Evolutionary conservation across 2,329 filamentous ascomycete species (phyloP).

Genomic region (Fusarium tricinctum): DNA sequence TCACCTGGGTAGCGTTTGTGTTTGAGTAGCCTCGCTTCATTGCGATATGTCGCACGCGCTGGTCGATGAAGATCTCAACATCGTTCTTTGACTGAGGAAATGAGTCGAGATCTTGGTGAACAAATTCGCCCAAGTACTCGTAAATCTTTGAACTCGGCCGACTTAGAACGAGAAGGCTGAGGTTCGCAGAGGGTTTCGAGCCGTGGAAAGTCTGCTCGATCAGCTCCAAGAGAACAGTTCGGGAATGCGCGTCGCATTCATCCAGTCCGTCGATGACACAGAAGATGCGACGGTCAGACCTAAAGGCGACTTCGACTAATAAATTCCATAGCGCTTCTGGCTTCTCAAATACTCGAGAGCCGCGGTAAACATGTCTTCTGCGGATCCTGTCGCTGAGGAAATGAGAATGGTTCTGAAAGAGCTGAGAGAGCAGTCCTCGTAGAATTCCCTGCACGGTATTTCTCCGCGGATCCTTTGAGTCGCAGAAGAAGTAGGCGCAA

Average conservation of each 20-base stretch:
- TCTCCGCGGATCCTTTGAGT: slow-evolving; percentile 21
- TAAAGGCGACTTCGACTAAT: slow-evolving; percentile 29
- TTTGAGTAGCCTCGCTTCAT: slow-evolving; percentile 36
- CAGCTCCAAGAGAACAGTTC: slow-evolving; percentile 20
- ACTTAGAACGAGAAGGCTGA: slow-evolving; percentile 22
- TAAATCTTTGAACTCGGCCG: slow-evolving; percentile 28
- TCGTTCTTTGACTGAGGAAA: slow-evolving; percentile 38
- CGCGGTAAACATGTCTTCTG: slow-evolving; percentile 27
- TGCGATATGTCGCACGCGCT: slow-evolving; percentile 31
- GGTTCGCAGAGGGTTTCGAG: slow-evolving; percentile 18
- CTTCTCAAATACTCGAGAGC: slow-evolving; percentile 29
- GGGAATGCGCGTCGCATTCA: slow-evolving; percentile 28
- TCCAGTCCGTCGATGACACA: slow-evolving; percentile 31
- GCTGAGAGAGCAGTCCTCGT: slow-evolving; percentile 29
- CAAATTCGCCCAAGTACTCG: slow-evolving; percentile 33
- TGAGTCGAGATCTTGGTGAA: slow-evolving; percentile 41
- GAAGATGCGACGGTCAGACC: slow-evolving; percentile 32
- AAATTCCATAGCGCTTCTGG: slow-evolving; percentile 33
- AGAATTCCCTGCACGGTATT: slow-evolving; percentile 29
- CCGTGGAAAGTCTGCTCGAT: slow-evolving; percentile 33
- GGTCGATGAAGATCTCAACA: slow-evolving; percentile 38
- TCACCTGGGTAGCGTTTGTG: slow-evolving; percentile 31
- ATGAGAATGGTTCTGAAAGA: slow-evolving; percentile 32
- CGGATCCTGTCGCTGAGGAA: slow-evolving; percentile 35
- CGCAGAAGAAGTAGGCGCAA: slow-evolving; percentile 33